Base-by-base conservation (phyloP, 2,329 filamentous ascomycete species). In the Cladophialophora immunda region DNA sequence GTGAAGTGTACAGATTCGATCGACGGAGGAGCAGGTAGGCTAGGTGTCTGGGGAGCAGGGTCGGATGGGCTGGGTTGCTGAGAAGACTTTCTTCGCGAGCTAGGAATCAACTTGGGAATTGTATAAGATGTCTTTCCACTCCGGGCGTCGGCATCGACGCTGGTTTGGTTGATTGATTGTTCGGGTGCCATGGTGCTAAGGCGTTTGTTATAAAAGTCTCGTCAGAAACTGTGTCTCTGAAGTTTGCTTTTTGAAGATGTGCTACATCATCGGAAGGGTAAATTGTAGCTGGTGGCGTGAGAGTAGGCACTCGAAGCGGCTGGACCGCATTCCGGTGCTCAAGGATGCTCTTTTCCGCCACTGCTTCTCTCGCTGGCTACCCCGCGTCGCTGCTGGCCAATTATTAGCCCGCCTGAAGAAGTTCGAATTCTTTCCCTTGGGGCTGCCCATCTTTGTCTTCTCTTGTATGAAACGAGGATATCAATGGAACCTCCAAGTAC, bases 31-130 rank as follows among this genome's bases (percentile, higher is more conserved):
- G 87, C 78, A 36, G 92, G 89, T 8, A 97, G 85, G 45, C 84
- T 76, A 56, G 93, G 93, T 30, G 94, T 97, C 72, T 86, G 84
- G 67, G 94, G 94, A 54, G 91, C 83, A 68, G 93, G 90, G 25
- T 82, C 79, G 69, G 76, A 74, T 50, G 73, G 64, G 32, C 71
- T 66, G 47, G 72, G 68, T 9, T 64, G 19, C 25, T 73, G 64
- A 29, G 74, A 72, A 34, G 76, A 73, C 69, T 75, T 79, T 68
- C 78, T 74, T 56, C 72, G 75, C 55, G 68, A 76, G 41, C 78
- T 76, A 53, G 72, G 71, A 34, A 71, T 64, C n/a, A 72, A 55
- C 45, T 68, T 68, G 41, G 72, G 72, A 25, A 73, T 68, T 50
- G 47, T 57, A 56, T 56, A 27, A 22, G 64, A 7, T n/a, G 57